Base-by-base conservation (phyloP, 768 basidiomycete species). In the Russula griseocarnosa region DNA sequence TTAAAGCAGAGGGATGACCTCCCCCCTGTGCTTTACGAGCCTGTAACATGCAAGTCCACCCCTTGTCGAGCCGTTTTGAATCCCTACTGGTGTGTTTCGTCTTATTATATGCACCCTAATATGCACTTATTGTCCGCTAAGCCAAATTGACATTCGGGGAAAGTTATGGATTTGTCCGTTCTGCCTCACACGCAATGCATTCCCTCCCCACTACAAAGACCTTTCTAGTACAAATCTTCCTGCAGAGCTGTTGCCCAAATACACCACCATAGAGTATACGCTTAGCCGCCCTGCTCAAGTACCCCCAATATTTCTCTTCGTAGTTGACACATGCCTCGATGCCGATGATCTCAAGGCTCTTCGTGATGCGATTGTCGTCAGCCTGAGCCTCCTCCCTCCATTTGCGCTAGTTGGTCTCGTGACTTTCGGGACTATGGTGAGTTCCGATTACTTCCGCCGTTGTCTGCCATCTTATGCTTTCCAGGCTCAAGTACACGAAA, bases 91-190 rank as follows among this genome's bases (percentile, higher is more conserved):
- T 94, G 71, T 66, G 82, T 78, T 14, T 47, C 36, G 16, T 51
- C 42, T 28, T 44, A 59, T 11, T 59, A 30, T 47, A 40, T 61
- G 42, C 60, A 24, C 51, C 34, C 32, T 55, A 44, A 26, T 55
- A 70, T 60, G 68, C 46, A 22, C 36, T 22, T 10, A 52, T 22
- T 63, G 50, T 52, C 38, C 30, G 62, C 71, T 26, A 73, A 98
- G 97, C 75, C 96, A 98, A 81, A 95, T 99, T 72, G 97, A 98
- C 78, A 93, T 98, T 67, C 86, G 97, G 71, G 96, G 91, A 70
- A 98, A 98, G 76, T 85, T 99, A 58, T 99, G 97, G 97, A 99
- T 98, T 69, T 99, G 97, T 72, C 97, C 97, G 5, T 98, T 99
- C 80, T 99, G 97, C 77, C 81, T 99, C 58, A 88, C 91, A 40